Conservation (phyloP, 768 basidiomycete species). For the Rhizopogon sp. region DNA sequence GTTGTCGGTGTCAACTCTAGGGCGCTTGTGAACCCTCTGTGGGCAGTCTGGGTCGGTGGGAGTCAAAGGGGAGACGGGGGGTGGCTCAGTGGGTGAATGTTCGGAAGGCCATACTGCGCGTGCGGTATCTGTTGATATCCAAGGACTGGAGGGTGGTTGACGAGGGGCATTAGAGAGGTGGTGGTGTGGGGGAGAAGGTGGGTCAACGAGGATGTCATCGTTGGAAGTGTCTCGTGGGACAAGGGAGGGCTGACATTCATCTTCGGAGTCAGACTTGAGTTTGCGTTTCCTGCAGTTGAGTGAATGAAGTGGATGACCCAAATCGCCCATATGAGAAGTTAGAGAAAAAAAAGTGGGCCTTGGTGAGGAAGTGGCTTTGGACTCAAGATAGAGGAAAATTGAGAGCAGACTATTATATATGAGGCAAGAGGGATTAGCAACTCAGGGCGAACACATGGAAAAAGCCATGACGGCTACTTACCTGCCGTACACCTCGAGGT, state of each 20-base stretch:
- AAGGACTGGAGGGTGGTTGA: constrained; percentile 31
- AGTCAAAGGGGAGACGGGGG: constrained; percentile 37
- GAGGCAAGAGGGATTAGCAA: constrained; percentile 12
- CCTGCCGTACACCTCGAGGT: constrained; percentile 10
- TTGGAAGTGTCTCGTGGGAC: constrained; percentile 29
- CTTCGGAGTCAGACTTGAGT: constrained; percentile 60
- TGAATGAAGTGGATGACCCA: constrained; percentile 47
- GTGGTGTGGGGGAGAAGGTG: constrained; percentile 22
- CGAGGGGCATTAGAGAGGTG: constrained; percentile 33
- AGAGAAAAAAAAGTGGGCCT: constrained; percentile 14
- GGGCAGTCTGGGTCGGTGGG: constrained; percentile 19
- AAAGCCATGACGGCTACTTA: constrained; percentile 21
- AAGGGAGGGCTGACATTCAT: constrained; percentile 20
- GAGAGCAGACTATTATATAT: constrained; percentile 29
- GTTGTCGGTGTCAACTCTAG: constrained; percentile 22
- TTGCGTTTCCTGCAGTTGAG: constrained; percentile 64
- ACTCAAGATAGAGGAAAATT: constrained; percentile 11
- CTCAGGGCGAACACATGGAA: constrained; percentile 30
- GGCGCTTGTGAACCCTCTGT: constrained; percentile 23
- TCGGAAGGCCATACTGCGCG: constrained; percentile 35
- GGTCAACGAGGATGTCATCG: constrained; percentile 32
- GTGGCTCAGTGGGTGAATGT: constrained; percentile 26
- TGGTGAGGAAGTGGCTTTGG: constrained; percentile 12
- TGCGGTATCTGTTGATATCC: constrained; percentile 25
- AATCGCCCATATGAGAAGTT: constrained; percentile 51